Conservation (phyloP, 2,329 filamentous ascomycete species). For the Penicillium sp. region DNA sequence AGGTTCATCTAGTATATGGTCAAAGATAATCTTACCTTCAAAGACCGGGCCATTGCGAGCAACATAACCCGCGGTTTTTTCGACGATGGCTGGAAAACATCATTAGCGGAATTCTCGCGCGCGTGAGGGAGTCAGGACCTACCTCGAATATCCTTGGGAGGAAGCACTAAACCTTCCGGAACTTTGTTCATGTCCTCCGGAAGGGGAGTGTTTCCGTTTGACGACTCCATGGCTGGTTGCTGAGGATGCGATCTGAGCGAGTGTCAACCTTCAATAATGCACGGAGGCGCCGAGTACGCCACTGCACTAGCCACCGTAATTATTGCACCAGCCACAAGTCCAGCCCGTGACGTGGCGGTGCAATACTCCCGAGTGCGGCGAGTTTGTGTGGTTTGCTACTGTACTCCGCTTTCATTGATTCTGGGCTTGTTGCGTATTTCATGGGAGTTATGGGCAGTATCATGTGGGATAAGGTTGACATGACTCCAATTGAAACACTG, state of each 20-base stretch:
- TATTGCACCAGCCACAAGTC: conserved; percentile 8
- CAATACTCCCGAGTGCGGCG: not conserved
- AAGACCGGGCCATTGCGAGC: conserved; percentile 67
- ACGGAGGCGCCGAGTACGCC: not conserved
- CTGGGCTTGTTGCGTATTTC: not conserved
- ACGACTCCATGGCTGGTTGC: conserved; percentile 40
- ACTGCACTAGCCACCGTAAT: conserved; percentile 6
- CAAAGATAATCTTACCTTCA: conserved; percentile 53
- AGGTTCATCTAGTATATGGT: not conserved
- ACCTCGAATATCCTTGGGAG: conserved; percentile 79
- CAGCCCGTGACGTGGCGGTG: not conserved
- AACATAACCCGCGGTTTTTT: conserved; percentile 94
- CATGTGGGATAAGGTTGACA: not conserved
- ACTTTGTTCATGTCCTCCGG: conserved; percentile 69
- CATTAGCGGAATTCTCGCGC: conserved; percentile 27
- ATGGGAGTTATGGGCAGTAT: not conserved
- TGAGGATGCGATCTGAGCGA: conserved; percentile 4
- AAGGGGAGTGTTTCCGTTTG: conserved; percentile 44
- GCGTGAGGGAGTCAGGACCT: conserved; percentile 18
- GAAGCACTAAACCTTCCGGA: conserved; percentile 80
- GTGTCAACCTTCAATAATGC: not conserved
- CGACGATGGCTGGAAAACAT: conserved; percentile 63
- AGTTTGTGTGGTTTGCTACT: not conserved
- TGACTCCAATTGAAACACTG: not conserved
- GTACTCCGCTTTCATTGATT: not conserved